phyloP scores from a whole-genome alignment of 208 protist genomes.

The Crithidia mellificae region DNA sequence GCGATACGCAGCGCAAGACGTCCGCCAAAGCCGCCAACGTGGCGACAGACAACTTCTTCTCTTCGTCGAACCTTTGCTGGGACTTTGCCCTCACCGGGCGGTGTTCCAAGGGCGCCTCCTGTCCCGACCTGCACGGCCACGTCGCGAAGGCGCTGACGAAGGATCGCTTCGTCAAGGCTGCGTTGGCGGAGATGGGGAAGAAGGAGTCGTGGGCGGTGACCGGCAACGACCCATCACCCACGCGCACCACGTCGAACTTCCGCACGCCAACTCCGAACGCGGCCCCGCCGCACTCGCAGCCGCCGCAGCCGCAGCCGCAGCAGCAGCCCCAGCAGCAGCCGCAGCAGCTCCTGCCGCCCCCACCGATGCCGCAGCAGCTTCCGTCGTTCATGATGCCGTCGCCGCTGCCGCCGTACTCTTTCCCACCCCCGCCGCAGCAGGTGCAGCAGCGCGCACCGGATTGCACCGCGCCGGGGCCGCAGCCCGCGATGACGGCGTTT shows the following conservation, averaged over 20 bases:
- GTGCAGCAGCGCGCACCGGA: constrained; percentile 1
- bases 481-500: constrained; percentile 15
- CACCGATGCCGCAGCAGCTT: constrained; percentile 3
- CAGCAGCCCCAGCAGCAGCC: neutral
- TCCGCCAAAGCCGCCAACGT: constrained; percentile 7
- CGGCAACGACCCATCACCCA: neutral
- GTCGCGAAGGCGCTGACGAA: constrained; percentile 54
- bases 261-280: neutral
- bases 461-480: neutral
- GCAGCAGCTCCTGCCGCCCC: neutral
- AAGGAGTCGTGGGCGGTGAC: constrained; percentile 25
- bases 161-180: constrained; percentile 42
- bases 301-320: neutral
- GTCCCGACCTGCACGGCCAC: constrained; percentile 45
- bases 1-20: constrained; percentile 15
- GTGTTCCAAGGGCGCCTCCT: constrained; percentile 41
- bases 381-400: constrained; percentile 16
- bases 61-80: constrained; percentile 49
- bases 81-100: constrained; percentile 54
- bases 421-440: constrained; percentile 1
- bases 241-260: neutral
- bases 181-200: constrained; percentile 46
- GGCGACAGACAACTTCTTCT: constrained; percentile 54
- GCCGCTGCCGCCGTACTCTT: constrained; percentile 18
- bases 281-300: neutral